Percentiles rank a stretch among this genome's conserved stretches.
Conservation (phyloP, 1,284 basidiomycete species). For the Vanrija humicola region DNA sequence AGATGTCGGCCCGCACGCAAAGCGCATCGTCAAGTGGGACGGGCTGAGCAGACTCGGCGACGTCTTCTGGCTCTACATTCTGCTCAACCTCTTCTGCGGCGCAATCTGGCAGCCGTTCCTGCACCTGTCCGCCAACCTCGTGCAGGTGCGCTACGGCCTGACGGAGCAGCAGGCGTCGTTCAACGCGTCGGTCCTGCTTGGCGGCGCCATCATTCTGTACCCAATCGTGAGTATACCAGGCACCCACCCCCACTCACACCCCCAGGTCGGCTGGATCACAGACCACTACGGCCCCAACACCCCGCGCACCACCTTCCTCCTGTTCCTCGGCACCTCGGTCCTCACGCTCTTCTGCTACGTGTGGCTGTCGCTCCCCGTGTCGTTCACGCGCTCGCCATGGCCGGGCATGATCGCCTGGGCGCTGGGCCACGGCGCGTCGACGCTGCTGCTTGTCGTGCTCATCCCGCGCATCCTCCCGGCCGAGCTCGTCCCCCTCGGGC, state of each 20-base stretch:
- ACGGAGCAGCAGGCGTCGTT: slow-evolving; percentile 60
- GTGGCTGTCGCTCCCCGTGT: slow-evolving; percentile 63
- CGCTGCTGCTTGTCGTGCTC: slow-evolving; percentile 68
- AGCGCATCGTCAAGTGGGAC: slow-evolving; percentile 22
- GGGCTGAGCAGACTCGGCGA: slow-evolving; percentile 58
- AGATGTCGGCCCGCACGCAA: slow-evolving; percentile 39
- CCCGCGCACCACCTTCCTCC: slow-evolving; percentile 53
- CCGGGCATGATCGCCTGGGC: slow-evolving; percentile 64
- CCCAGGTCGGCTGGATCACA: slow-evolving; percentile 58
- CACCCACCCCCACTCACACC: neutral
- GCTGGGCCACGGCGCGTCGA: slow-evolving; percentile 65
- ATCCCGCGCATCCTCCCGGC: slow-evolving; percentile 67
- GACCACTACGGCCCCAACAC: slow-evolving; percentile 38
- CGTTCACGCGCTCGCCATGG: slow-evolving; percentile 57
- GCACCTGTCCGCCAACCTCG: slow-evolving; percentile 70
- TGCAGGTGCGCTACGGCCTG: slow-evolving; percentile 63
- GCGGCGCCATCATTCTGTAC: slow-evolving; percentile 69
- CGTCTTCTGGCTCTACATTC: slow-evolving; percentile 69
- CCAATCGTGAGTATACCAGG: slow-evolving; percentile 55
- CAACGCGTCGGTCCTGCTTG: slow-evolving; percentile 66
- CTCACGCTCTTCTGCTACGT: slow-evolving; percentile 62
- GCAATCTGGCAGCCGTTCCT: slow-evolving; percentile 72
- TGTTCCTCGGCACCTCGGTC: slow-evolving; percentile 61
- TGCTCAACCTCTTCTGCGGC: slow-evolving; percentile 65
- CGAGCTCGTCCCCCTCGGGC: slow-evolving; percentile 69